Evolutionary conservation across 176 grass and related monocot genomes (phyloP).

Genomic region (Phoenix dactylifera): DNA sequence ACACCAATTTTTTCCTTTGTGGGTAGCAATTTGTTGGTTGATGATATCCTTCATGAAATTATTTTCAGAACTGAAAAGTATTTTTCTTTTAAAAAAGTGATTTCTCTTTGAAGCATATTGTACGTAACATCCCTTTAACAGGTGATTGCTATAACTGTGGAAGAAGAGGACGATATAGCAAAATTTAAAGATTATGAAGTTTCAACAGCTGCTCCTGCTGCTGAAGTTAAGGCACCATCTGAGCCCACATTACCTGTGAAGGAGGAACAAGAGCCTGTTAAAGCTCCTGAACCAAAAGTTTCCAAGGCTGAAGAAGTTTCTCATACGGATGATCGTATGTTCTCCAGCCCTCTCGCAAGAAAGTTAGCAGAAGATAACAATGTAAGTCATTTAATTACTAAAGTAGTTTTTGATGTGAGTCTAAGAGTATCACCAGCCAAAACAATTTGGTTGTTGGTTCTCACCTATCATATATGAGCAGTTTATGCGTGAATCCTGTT

Average conservation of each 20-base stretch:
- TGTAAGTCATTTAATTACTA: constrained; percentile 21
- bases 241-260: constrained; percentile 18
- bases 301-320: constrained; percentile 42
- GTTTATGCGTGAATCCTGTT: too few species aligned
- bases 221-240: constrained; percentile 37
- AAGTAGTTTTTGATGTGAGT: background rate
- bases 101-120: too few species aligned
- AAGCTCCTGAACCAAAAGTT: constrained; percentile 41
- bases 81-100: too few species aligned
- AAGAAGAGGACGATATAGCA: constrained; percentile 79
- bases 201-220: constrained; percentile 44
- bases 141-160: constrained; percentile 76
- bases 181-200: constrained; percentile 89
- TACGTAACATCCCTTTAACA: constrained; percentile 7
- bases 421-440: background rate
- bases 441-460: too few species aligned
- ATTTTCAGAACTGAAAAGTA: too few species aligned
- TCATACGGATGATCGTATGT: constrained; percentile 58
- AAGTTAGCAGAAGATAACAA: constrained; percentile 95
- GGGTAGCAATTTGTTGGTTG: too few species aligned
- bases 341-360: constrained; percentile 74
- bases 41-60: too few species aligned
- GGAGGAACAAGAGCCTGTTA: constrained; percentile 34
- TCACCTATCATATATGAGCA: too few species aligned
- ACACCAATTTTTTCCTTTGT: too few species aligned